Evolutionary conservation across 2,329 filamentous ascomycete species (phyloP).

Genomic region (Zopfia rhizophila): DNA sequence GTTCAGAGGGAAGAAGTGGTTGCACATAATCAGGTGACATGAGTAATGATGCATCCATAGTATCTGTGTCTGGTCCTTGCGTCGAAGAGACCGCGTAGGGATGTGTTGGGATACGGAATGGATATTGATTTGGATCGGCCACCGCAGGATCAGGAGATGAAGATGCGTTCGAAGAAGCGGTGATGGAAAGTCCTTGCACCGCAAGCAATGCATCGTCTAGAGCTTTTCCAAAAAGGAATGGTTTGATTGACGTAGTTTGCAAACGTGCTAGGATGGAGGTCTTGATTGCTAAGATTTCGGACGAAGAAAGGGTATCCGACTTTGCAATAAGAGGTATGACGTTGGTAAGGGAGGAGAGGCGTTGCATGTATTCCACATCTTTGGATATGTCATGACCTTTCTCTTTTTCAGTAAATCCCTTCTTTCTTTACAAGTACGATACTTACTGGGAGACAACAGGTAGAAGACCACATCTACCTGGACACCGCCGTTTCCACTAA

Average conservation of each 20-base stretch:
- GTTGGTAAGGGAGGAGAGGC: constrained; percentile 79
- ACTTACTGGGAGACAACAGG: constrained; percentile 76
- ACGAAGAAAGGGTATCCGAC: constrained; percentile 72
- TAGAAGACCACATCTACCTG: constrained; percentile 90
- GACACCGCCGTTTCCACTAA: constrained; percentile 83
- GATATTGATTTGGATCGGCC: constrained; percentile 34
- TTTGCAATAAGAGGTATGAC: constrained; percentile 85
- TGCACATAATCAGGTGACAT: constrained; percentile 93
- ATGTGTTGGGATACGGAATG: constrained; percentile 49
- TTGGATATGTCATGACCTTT: constrained; percentile 54
- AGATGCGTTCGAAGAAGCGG: constrained; percentile 13
- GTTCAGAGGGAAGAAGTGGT: constrained; percentile 80
- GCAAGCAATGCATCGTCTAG: constrained; percentile 48
- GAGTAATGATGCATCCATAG: constrained; percentile 90
- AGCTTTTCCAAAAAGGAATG: constrained; percentile 72
- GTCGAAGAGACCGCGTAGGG: constrained; percentile 84
- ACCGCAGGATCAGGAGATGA: constrained; percentile 8
- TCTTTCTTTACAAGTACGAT: not conserved
- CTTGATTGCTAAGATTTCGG: constrained; percentile 70
- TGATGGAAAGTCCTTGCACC: constrained; percentile 42
- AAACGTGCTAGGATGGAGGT: constrained; percentile 67
- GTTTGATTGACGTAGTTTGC: constrained; percentile 66
- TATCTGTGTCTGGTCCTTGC: constrained; percentile 76
- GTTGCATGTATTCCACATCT: constrained; percentile 77
- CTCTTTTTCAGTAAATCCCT: constrained; percentile 37